Percentiles rank a stretch among this genome's conserved stretches.
These are phyloP conservation scores for Candida sphagnicola DNA, from an alignment of 805 yeast species.

Conservation along the genomic window DNA sequence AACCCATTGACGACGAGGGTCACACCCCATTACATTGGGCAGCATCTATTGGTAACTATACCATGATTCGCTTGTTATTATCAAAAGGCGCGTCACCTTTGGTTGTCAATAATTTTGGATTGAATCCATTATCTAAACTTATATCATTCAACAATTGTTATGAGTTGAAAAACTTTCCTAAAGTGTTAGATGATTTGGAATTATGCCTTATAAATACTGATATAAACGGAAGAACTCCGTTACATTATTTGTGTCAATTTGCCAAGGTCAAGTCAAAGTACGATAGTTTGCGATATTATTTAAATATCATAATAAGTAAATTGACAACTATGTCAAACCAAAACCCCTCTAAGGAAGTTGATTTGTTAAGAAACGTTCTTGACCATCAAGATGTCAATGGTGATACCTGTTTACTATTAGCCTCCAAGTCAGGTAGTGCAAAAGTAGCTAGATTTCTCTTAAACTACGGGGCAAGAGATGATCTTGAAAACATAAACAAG, in stretches of 20 bases:
- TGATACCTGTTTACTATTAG: slow-evolving; percentile 80
- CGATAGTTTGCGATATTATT: slow-evolving; percentile 79
- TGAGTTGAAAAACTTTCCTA: slow-evolving; percentile 75
- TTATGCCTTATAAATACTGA: slow-evolving; percentile 80
- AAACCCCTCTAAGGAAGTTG: slow-evolving; percentile 45
- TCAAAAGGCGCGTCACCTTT: slow-evolving; percentile 68
- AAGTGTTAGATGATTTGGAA: slow-evolving; percentile 68
- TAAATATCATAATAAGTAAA: slow-evolving; percentile 71
- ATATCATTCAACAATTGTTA: slow-evolving; percentile 86
- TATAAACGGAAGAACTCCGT: slow-evolving; percentile 64
- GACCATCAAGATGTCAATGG: slow-evolving; percentile 82
- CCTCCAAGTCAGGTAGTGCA: slow-evolving; percentile 61
- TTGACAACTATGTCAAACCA: slow-evolving; percentile 45
- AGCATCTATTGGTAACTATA: slow-evolving; percentile 85
- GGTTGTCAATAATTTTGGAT: slow-evolving; percentile 59
- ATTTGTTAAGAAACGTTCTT: slow-evolving; percentile 56
- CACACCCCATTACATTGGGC: slow-evolving; percentile 98
- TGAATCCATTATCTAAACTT: slow-evolving; percentile 82
- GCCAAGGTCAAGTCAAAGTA: slow-evolving; percentile 63
- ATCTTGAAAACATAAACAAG: slow-evolving; percentile 36
- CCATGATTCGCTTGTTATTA: slow-evolving; percentile 70
- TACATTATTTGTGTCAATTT: slow-evolving; percentile 80
- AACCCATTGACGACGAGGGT: slow-evolving; percentile 89
- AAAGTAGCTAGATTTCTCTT: slow-evolving; percentile 76
- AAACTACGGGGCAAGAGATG: slow-evolving; percentile 78